A percentile compares a stretch with the other conserved stretches of the same genome.
Evolutionary conservation across 2,329 filamentous ascomycete species (phyloP).

Genomic region (Teratosphaeria zuluensis): DNA sequence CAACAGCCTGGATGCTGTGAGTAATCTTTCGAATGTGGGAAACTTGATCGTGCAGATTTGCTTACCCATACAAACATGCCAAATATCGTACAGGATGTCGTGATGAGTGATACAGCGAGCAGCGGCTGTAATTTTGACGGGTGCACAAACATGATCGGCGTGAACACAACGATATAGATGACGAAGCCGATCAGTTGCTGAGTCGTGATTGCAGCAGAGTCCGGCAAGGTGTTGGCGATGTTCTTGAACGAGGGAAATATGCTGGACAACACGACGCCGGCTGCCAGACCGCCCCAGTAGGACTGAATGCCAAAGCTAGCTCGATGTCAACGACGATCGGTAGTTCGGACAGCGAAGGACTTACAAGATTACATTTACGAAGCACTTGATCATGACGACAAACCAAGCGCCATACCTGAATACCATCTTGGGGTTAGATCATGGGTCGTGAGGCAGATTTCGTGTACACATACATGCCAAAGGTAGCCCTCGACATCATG

Average conservation of each 20-base stretch:
- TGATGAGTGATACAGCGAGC: background rate
- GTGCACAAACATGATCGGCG: conserved; percentile 6
- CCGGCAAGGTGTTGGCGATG: background rate
- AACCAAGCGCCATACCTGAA: background rate
- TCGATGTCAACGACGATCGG: background rate
- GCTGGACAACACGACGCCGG: background rate
- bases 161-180: conserved; percentile 8
- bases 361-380: background rate
- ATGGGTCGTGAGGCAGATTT: background rate
- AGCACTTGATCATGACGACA: background rate
- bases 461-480: background rate
- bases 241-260: background rate
- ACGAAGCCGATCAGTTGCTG: conserved; percentile 5
- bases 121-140: conserved; percentile 5
- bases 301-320: background rate
- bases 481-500: background rate
- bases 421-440: background rate
- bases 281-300: background rate
- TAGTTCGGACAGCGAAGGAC: background rate
- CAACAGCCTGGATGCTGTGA: background rate
- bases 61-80: background rate
- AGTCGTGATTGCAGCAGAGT: background rate
- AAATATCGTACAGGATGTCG: background rate
- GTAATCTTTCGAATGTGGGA: background rate
- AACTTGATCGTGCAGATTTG: background rate